Percentiles rank a stretch among this genome's conserved stretches.
Evolutionary conservation across 192 early-diverging fungal species (phyloP).

Genomic region (Cladochytrium replicatum): DNA sequence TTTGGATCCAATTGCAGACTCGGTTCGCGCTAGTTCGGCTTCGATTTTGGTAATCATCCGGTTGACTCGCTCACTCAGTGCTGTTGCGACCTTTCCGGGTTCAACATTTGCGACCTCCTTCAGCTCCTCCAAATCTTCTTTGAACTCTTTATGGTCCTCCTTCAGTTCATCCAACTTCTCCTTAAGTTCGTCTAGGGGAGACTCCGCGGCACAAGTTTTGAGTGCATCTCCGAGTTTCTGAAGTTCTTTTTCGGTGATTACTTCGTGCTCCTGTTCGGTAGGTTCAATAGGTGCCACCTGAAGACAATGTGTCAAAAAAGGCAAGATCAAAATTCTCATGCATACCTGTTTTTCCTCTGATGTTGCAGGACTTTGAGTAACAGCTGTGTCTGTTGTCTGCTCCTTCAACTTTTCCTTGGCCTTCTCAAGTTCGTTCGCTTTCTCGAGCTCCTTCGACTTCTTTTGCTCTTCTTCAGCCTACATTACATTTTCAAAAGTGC

Average conservation of each 20-base stretch:
- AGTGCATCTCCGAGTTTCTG: constrained; percentile 34
- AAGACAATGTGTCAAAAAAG: too few relatives aligned
- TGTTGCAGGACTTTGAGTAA: too few relatives aligned
- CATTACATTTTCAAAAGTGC: too few relatives aligned
- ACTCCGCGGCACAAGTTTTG: constrained; percentile 31
- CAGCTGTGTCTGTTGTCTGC: too few relatives aligned
- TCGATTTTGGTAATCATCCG: constrained; percentile 73
- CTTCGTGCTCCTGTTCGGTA: constrained; percentile 6
- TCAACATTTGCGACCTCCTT: constrained; percentile 39
- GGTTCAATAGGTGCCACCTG: too few relatives aligned
- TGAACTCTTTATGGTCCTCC: constrained; percentile 41
- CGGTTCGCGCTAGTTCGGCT: constrained; percentile 55
- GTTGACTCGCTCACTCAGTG: constrained; percentile 58
- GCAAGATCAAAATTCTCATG: too few relatives aligned
- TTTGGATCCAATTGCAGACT: constrained; percentile 50
- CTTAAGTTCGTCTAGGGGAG: constrained; percentile 36
- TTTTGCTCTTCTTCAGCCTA: too few relatives aligned
- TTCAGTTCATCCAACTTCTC: constrained; percentile 28
- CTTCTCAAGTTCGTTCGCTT: too few relatives aligned
- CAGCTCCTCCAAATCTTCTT: constrained; percentile 43
- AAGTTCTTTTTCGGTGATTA: constrained; percentile 30
- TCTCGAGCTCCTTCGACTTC: too few relatives aligned
- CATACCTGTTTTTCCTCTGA: too few relatives aligned
- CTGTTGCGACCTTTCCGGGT: constrained; percentile 42
- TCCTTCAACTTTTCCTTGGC: too few relatives aligned